These are phyloP conservation scores for Cutaneotrichosporon cavernicola DNA, from an alignment of 1,284 basidiomycete species.

Conservation along the genomic window DNA sequence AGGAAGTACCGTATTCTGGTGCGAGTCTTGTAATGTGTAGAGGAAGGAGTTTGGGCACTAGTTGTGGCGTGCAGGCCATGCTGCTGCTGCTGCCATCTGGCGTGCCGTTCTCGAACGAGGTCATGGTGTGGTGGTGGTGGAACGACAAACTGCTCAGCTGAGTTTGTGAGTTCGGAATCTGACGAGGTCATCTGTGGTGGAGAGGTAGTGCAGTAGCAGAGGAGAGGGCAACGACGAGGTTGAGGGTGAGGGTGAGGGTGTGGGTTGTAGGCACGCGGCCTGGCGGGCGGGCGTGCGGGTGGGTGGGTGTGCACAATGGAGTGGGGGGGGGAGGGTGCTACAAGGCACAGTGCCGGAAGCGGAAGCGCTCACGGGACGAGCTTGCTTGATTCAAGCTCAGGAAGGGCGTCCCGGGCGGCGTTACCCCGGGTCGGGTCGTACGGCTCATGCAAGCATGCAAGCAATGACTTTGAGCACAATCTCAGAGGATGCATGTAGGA, in stretches of 20 bases:
- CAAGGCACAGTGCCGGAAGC: constrained; percentile 10
- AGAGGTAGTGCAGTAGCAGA: background rate
- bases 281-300: background rate
- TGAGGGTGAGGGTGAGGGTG: no score
- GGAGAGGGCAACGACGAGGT: background rate
- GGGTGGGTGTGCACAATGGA: background rate
- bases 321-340: background rate
- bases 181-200: background rate
- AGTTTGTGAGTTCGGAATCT: background rate
- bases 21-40: constrained; percentile 8
- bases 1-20: constrained; percentile 3
- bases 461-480: background rate
- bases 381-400: constrained; percentile 5
- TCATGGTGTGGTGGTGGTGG: background rate
- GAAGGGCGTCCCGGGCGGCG: constrained; percentile 1
- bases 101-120: background rate
- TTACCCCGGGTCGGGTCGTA: background rate
- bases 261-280: background rate
- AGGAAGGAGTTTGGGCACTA: background rate
- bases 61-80: background rate
- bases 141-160: background rate
- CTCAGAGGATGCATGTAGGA: background rate
- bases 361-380: constrained; percentile 7
- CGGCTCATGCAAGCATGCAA: background rate
- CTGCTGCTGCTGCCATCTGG: background rate